Base-by-base conservation (phyloP, 306 rosid genomes). In the Acacia acuminata region DNA sequence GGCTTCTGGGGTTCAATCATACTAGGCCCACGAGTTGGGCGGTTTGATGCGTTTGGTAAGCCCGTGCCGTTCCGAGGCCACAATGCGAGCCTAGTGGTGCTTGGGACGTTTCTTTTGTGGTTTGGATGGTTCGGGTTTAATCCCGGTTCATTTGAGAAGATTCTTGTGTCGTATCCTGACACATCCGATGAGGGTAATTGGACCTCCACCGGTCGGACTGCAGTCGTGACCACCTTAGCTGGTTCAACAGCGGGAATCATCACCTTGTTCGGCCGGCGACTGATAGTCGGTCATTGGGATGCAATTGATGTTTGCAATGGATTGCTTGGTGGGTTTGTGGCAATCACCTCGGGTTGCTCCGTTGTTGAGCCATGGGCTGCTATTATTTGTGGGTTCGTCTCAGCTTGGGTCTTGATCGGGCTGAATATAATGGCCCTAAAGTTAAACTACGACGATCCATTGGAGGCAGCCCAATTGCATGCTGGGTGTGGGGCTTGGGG, bases 281-380 rank as follows among this genome's bases (percentile, higher is more conserved):
- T 90, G 6, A 25, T 91, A 32, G 73, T 90, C 0, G 94, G 94
- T 8, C 97, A 93, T 3, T 93, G 96, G 96, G 92, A 91, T 79
- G 92, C 93, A 3, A 51, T 85, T 40, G 96, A 85, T 65, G 93
- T 85, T 12, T 93, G 94, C 86, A 90, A 90, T 67, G 97, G 97
- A 20, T 90, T 93, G 78, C 87, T 93, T 43, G 97, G 92, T 19
- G 96, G 96, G 56, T 86, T 93, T 79, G 97, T 93, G 0, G 94
- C 96, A 2, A 90, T 93, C 30, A 93, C 97, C 1, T 93, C 94
- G 0, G 96, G 97, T 6, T 91, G 96, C 76, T 86, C 93, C 0
- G 94, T 93, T n/a, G 97, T 93, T 0, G 96, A 90, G 68, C 93
- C 96, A 19, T 93, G 93, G 98, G 92, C 94, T 1, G 91, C 93